Evolutionary conservation across 805 yeast genomes (phyloP).

Genomic region (Wickerhamiella siamensis): DNA sequence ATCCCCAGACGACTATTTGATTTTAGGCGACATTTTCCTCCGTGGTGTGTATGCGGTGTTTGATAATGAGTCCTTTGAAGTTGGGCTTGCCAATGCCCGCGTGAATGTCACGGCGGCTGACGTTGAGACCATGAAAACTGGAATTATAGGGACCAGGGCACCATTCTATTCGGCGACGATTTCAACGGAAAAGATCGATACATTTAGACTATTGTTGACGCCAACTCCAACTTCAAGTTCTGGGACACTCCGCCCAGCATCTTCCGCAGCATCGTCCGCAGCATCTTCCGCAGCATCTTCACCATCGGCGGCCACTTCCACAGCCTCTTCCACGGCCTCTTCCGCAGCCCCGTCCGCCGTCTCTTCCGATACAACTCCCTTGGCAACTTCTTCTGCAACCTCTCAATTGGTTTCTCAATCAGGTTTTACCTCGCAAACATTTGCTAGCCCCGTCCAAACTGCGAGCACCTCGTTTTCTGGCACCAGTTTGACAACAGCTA

Average conservation of each 20-base stretch:
- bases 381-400: not conserved
- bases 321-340: not conserved
- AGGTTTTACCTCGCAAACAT: too few species aligned
- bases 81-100: conserved; percentile 40
- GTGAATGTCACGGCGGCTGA: conserved; percentile 17
- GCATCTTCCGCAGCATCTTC: not conserved
- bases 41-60: conserved; percentile 52
- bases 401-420: not conserved
- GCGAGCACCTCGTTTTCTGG: too few species aligned
- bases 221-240: not conserved
- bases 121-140: conserved; percentile 19
- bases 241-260: too few species aligned
- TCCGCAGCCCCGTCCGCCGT: not conserved
- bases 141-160: conserved; percentile 20
- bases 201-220: not conserved
- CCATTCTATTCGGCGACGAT: conserved; percentile 13
- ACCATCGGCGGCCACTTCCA: not conserved
- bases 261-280: not conserved
- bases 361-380: not conserved
- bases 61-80: conserved; percentile 43
- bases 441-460: too few species aligned
- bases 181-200: not conserved
- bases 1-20: conserved; percentile 21
- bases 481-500: too few species aligned
- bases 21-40: conserved; percentile 54